phyloP scores from a whole-genome alignment of 768 basidiomycete genomes.

The Neoboletus subvelutipes region DNA sequence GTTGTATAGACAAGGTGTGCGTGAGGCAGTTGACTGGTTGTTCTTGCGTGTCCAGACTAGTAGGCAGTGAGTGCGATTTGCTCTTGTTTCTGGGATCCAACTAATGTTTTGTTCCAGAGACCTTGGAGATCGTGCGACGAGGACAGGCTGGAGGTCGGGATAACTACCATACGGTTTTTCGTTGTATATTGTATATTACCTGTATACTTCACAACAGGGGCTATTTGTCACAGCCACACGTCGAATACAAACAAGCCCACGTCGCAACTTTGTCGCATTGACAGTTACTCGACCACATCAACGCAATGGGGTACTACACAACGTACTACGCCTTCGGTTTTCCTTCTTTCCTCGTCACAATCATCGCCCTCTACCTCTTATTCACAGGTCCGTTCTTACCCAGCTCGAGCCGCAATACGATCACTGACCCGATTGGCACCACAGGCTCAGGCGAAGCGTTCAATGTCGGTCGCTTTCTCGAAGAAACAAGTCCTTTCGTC shows the following conservation, averaged over 20 bases:
- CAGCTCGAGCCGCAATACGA: not conserved
- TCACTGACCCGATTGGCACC: constrained; percentile 2
- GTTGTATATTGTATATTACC: not conserved
- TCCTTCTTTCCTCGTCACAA: constrained; percentile 57
- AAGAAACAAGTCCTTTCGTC: constrained; percentile 89
- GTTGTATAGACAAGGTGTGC: constrained; percentile 71
- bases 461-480: constrained; percentile 92
- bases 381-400: constrained; percentile 68
- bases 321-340: constrained; percentile 68
- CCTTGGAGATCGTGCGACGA: constrained; percentile 15
- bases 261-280: not conserved
- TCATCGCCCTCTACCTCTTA: constrained; percentile 82
- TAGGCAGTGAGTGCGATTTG: constrained; percentile 45
- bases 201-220: not conserved
- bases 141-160: constrained; percentile 11
- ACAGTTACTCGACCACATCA: not conserved
- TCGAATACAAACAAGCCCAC: constrained; percentile 8
- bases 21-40: constrained; percentile 91
- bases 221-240: constrained; percentile 17
- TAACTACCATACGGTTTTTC: not conserved
- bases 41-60: constrained; percentile 93
- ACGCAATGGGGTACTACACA: constrained; percentile 30
- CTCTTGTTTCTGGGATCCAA: not conserved
- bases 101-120: constrained; percentile 11
- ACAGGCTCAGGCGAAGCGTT: constrained; percentile 86